Evolutionary conservation across 495 filamentous ascomycete species (phyloP).

Genomic region (Aspergillus diversus): DNA sequence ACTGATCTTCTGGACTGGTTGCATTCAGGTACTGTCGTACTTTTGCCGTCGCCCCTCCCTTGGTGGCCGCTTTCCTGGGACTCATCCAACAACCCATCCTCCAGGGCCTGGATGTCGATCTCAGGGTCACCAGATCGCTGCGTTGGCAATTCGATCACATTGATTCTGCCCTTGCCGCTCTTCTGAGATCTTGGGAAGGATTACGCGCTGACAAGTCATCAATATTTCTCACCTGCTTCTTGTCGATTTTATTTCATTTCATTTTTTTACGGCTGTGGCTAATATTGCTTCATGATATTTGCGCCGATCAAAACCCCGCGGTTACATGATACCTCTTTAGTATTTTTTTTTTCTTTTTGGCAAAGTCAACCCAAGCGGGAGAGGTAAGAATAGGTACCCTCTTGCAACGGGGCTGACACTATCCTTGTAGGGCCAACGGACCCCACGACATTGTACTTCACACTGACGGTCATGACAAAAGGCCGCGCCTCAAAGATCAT

Average conservation of each 20-base stretch:
- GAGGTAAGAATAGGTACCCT: no score
- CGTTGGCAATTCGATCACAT: slow-evolving; percentile 41
- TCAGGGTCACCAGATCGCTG: slow-evolving; percentile 48
- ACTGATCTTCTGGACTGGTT: not conserved
- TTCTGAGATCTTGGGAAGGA: slow-evolving; percentile 15
- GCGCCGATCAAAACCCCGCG: slow-evolving; percentile 15
- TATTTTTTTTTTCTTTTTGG: no score
- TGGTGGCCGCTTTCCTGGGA: slow-evolving; percentile 1
- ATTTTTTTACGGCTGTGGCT: not conserved
- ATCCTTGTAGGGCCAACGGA: not conserved
- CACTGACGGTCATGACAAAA: no score
- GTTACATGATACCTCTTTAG: not conserved
- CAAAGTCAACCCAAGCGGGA: no score
- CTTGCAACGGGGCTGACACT: slow-evolving; percentile 1
- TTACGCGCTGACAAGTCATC: slow-evolving; percentile 25
- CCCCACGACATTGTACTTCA: not conserved
- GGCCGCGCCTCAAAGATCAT: not conserved
- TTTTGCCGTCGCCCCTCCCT: not conserved
- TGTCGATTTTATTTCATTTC: slow-evolving; percentile 4
- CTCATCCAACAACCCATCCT: not conserved
- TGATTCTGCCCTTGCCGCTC: slow-evolving; percentile 15
- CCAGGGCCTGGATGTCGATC: slow-evolving; percentile 33
- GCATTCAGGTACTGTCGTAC: slow-evolving; percentile 3
- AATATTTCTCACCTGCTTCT: not conserved
- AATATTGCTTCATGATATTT: slow-evolving; percentile 3